Percentiles rank a stretch among this genome's conserved stretches.
These are phyloP conservation scores for Picea sitchensis DNA, from an alignment of 75 land plant genomes.

Conservation along the genomic window DNA sequence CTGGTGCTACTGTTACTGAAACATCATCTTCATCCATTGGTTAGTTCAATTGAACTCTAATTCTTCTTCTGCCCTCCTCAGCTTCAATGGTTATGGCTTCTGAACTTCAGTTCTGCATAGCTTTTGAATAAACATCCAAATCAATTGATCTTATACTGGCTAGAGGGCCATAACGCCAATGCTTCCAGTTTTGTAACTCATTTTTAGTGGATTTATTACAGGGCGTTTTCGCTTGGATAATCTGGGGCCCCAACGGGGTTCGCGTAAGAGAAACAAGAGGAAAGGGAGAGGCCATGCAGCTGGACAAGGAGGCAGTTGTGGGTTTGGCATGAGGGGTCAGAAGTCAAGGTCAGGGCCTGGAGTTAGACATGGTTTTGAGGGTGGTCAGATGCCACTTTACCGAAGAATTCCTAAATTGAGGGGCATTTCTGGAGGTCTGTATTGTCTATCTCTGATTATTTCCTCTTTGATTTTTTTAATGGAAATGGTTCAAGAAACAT, in stretches of 20 bases:
- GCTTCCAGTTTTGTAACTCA: too few species aligned
- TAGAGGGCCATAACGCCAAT: too few species aligned
- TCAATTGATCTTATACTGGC: too few species aligned
- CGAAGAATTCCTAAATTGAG: conserved; percentile 83
- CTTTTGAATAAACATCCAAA: too few species aligned
- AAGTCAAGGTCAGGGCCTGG: conserved; percentile 98
- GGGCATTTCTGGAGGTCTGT: conserved; percentile 93
- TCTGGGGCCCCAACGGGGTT: conserved; percentile 93
- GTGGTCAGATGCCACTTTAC: conserved; percentile 97
- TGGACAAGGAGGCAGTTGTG: conserved; percentile 94
- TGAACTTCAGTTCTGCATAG: too few species aligned
- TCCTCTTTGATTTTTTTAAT: conserved; percentile 4
- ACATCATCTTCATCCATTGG: too few species aligned
- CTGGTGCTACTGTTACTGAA: too few species aligned
- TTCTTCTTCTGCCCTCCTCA: too few species aligned
- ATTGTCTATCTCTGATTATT: neutral
- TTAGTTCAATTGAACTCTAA: too few species aligned
- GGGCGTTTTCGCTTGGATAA: conserved; percentile 75
- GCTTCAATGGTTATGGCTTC: too few species aligned
- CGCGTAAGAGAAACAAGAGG: conserved; percentile 79
- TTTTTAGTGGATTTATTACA: neutral
- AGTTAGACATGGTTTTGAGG: conserved; percentile 90
- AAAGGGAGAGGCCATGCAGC: conserved; percentile 91
- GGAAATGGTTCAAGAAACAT: too few species aligned
- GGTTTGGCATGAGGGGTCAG: conserved; percentile 99